These are phyloP conservation scores for Parastagonospora avenae DNA, from an alignment of 2,329 filamentous ascomycete genomes.

Conservation along the genomic window DNA sequence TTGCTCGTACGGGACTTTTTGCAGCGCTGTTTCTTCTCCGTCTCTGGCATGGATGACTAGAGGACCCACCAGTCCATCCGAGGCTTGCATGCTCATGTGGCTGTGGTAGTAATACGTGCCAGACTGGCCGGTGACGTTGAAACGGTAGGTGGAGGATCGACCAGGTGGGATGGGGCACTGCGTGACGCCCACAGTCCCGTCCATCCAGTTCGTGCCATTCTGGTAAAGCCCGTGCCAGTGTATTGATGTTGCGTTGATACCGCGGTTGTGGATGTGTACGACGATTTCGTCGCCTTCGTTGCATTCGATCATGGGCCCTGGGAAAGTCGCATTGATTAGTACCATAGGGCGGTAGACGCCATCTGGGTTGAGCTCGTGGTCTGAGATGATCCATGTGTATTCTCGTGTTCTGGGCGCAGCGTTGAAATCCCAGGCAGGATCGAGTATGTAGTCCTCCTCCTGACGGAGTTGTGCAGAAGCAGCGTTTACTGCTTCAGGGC, in stretches of 20 bases:
- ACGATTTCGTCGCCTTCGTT: slow-evolving; percentile 70
- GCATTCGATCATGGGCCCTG: slow-evolving; percentile 47
- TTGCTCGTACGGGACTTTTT: slow-evolving; percentile 50
- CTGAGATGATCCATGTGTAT: slow-evolving; percentile 65
- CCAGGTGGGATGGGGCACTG: slow-evolving; percentile 63
- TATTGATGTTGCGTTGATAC: slow-evolving; percentile 64
- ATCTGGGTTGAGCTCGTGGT: slow-evolving; percentile 64
- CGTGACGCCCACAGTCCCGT: slow-evolving; percentile 60
- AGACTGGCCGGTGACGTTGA: slow-evolving; percentile 43
- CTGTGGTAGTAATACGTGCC: slow-evolving; percentile 44
- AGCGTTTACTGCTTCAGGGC: not conserved
- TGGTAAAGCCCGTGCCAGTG: slow-evolving; percentile 69
- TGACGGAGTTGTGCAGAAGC: slow-evolving; percentile 19
- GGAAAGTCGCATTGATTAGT: slow-evolving; percentile 49
- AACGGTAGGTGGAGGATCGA: slow-evolving; percentile 32
- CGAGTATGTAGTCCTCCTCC: slow-evolving; percentile 56
- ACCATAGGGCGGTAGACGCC: slow-evolving; percentile 52
- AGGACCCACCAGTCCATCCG: slow-evolving; percentile 48
- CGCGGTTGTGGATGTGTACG: slow-evolving; percentile 63
- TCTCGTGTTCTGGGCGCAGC: slow-evolving; percentile 58
- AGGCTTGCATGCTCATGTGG: slow-evolving; percentile 51
- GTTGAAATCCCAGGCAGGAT: slow-evolving; percentile 60
- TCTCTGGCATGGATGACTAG: slow-evolving; percentile 44
- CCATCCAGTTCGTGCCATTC: slow-evolving; percentile 49
- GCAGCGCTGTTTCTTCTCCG: slow-evolving; percentile 49